Evolutionary conservation across 2,329 filamentous ascomycete species (phyloP).

Genomic region (Pseudocercospora fijiensis): DNA sequence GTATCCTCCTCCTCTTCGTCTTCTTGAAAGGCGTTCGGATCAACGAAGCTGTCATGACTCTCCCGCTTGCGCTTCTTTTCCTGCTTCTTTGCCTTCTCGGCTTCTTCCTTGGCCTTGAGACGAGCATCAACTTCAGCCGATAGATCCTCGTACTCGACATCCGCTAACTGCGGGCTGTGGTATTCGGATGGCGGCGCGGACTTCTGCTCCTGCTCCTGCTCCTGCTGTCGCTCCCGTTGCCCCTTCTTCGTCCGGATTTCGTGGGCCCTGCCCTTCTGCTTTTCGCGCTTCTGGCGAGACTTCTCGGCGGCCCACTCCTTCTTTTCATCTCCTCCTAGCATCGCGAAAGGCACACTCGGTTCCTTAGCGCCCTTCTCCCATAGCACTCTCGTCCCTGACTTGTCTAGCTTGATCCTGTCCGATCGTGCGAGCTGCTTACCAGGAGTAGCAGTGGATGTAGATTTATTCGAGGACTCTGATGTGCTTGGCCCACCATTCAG

Average conservation of each 20-base stretch:
- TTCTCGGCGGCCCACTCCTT: slow-evolving; percentile 12
- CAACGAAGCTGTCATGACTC: slow-evolving; percentile 30
- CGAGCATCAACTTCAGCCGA: slow-evolving; percentile 35
- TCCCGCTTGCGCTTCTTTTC: slow-evolving; percentile 41
- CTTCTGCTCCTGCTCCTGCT: background rate
- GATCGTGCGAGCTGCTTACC: background rate
- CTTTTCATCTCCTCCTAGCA: slow-evolving; percentile 7
- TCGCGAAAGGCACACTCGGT: slow-evolving; percentile 3
- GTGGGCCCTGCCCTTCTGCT: slow-evolving; percentile 11
- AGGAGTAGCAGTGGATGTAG: background rate
- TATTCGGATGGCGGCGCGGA: background rate
- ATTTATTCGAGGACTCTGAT: background rate
- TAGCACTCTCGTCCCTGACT: slow-evolving; percentile 9
- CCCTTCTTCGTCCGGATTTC: background rate
- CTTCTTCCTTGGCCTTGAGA: slow-evolving; percentile 33
- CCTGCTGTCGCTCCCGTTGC: background rate
- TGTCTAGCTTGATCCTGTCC: slow-evolving; percentile 9
- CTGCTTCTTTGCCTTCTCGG: slow-evolving; percentile 26
- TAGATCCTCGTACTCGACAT: slow-evolving; percentile 34
- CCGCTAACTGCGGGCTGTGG: slow-evolving; percentile 6
- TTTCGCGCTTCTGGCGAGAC: slow-evolving; percentile 7
- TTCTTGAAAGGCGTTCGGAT: slow-evolving; percentile 17
- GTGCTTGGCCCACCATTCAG: background rate
- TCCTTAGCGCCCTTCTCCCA: slow-evolving; percentile 9
- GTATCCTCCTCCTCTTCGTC: slow-evolving; percentile 39